Evolutionary conservation across 164 flowering plant species (phyloP), one percentile per base, ranked within the genome.

Genomic region (Vitis rupestris): DNA sequence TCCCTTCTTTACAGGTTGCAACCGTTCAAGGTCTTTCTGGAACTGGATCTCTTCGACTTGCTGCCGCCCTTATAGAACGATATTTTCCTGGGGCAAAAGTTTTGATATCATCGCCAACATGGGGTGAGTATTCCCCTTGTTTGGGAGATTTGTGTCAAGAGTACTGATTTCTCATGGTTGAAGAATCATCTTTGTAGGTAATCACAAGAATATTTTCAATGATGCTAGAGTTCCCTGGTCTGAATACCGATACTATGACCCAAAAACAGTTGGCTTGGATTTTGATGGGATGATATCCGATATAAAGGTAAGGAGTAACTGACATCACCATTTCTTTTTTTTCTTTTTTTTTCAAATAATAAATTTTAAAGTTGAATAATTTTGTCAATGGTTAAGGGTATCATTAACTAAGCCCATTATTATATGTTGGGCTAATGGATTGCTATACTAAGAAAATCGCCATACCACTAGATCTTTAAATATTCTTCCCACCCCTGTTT

Each of bases 1-100:
- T 23, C 27, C 27, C 27, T 31, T 59, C 47, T 71, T 63, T 63
- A 62, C 66, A 95, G 98, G 92, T 95, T 80, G 98, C 99, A 13
- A 95, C 98, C 69, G 87, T 95, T 79, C 99, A 95, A 79, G 93
- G 99, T 73, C 98, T 95, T 79, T 95, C 99, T 53, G 99, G 99
- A 70, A 95, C 98, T 67, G 99, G 99, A 61, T 95, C 99, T 75
- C 97, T 95, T 66, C 87, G 99, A 70, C 87, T 95, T 70, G 99
- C 97, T 72, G 98, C 91, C 23, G 99, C 94, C 66, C 80, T 95
- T 49, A 93, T 95, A 51, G 86, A 93, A 73, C 80, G 99, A 75
- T 95, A 95, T 73, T 93, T 95, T 76, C 92, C 96, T 69, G 94
- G 90, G 70, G 88, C 96, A 53, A 82, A 93, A 85, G 92, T 91